Conservation (phyloP, 1,284 basidiomycete genomes). For the Rugiboletus extremiorientalis region DNA sequence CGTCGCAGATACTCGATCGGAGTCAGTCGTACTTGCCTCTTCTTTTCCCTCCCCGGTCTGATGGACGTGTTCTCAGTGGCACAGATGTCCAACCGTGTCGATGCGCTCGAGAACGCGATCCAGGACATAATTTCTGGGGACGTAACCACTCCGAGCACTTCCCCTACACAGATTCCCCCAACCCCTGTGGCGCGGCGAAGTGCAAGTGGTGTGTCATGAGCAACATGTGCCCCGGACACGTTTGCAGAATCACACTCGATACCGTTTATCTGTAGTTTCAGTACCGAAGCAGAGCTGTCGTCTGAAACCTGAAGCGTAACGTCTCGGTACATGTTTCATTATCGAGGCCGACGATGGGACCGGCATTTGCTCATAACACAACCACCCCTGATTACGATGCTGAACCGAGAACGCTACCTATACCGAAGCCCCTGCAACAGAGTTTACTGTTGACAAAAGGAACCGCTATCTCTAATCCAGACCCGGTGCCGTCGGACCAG, state of each 20-base stretch:
- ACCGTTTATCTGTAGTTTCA: constrained; percentile 15
- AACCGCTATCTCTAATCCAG: constrained; percentile 35
- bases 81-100: constrained; percentile 83
- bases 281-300: neutral
- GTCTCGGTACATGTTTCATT: neutral
- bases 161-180: constrained; percentile 43
- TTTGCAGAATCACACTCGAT: constrained; percentile 18
- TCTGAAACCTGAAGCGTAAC: no score
- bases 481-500: constrained; percentile 31
- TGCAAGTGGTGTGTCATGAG: constrained; percentile 35
- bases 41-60: neutral
- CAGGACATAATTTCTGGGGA: constrained; percentile 83
- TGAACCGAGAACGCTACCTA: constrained; percentile 1
- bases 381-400: constrained; percentile 12
- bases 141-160: constrained; percentile 42
- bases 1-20: constrained; percentile 73
- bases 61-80: constrained; percentile 52
- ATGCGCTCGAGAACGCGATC: constrained; percentile 75
- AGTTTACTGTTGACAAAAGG: constrained; percentile 7
- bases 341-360: neutral
- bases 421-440: constrained; percentile 7
- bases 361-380: no score
- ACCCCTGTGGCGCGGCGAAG: constrained; percentile 38
- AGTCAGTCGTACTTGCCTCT: constrained; percentile 47
- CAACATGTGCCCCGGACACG: constrained; percentile 2